Conservation (phyloP, 106 monocot genomes). For the Acorus calamus region DNA sequence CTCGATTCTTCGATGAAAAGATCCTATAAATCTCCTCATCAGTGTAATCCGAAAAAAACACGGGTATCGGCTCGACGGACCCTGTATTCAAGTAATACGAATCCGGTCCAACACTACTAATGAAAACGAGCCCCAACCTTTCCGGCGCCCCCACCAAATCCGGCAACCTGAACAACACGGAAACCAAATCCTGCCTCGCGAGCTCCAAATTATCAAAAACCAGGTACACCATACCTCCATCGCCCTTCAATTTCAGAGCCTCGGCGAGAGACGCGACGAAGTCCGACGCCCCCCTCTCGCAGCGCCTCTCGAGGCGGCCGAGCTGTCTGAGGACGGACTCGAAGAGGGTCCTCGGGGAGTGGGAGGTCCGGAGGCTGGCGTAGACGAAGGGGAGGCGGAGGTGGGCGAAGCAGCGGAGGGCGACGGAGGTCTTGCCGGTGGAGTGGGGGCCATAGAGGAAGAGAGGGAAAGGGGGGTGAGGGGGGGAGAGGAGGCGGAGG, state of each 20-base stretch:
- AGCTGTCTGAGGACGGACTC: slow-evolving; percentile 58
- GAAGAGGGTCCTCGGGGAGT: slow-evolving; percentile 47
- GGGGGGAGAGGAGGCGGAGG: slow-evolving; percentile 39
- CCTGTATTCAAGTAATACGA: slow-evolving; percentile 45
- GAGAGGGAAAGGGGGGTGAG: slow-evolving; percentile 51
- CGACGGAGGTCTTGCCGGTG: slow-evolving; percentile 59
- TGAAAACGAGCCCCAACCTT: slow-evolving; percentile 54
- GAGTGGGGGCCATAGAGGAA: slow-evolving; percentile 67
- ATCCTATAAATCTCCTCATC: slow-evolving; percentile 49
- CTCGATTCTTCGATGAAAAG: slow-evolving; percentile 55
- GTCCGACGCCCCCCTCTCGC: slow-evolving; percentile 55
- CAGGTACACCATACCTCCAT: slow-evolving; percentile 60
- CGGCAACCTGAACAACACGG: slow-evolving; percentile 48
- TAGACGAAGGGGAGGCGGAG: slow-evolving; percentile 62
- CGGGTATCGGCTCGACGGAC: slow-evolving; percentile 38
- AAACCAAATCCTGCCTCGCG: slow-evolving; percentile 24
- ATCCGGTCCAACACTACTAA: slow-evolving; percentile 66
- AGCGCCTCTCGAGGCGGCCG: slow-evolving; percentile 17
- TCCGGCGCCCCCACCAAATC: slow-evolving; percentile 41
- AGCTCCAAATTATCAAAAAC: slow-evolving; percentile 83
- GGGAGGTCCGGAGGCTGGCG: slow-evolving; percentile 47
- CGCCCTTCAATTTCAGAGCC: slow-evolving; percentile 15
- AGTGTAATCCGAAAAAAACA: slow-evolving; percentile 76
- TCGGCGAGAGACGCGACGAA: slow-evolving; percentile 52
- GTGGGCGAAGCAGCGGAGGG: slow-evolving; percentile 51